phyloP scores from a whole-genome alignment of 495 filamentous ascomycete species.

The Penicillium longicatenatum region DNA sequence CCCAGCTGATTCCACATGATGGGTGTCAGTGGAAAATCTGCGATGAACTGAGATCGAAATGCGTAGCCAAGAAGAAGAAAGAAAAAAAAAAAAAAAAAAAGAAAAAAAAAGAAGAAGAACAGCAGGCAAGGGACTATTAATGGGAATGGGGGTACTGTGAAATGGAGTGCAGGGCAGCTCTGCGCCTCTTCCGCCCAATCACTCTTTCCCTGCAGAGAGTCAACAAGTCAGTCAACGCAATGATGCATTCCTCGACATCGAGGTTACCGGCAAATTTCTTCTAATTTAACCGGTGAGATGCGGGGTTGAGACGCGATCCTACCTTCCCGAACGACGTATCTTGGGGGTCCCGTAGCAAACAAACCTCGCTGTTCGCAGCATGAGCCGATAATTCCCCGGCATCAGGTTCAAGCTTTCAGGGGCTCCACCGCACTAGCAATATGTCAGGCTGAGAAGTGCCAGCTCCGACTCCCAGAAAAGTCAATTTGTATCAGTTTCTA shows the following conservation, averaged over 20 bases:
- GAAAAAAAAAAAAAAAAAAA: neutral
- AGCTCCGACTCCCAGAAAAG: no score
- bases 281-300: neutral
- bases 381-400: neutral
- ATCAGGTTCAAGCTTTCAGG: neutral
- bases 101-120: neutral
- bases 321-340: neutral
- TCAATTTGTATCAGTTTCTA: neutral
- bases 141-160: neutral
- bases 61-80: neutral
- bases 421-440: no score
- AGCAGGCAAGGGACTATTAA: neutral
- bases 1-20: constrained; percentile 4
- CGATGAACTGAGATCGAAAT: neutral
- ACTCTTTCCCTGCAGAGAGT: neutral
- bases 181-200: neutral
- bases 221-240: neutral
- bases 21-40: neutral
- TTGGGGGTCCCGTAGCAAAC: neutral
- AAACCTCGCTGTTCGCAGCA: neutral
- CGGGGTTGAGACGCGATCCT: neutral
- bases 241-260: neutral
- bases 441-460: no score
- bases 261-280: neutral
- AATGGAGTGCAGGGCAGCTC: neutral